Conservation (phyloP, 331 rosid species). For the Quercus lobata region DNA sequence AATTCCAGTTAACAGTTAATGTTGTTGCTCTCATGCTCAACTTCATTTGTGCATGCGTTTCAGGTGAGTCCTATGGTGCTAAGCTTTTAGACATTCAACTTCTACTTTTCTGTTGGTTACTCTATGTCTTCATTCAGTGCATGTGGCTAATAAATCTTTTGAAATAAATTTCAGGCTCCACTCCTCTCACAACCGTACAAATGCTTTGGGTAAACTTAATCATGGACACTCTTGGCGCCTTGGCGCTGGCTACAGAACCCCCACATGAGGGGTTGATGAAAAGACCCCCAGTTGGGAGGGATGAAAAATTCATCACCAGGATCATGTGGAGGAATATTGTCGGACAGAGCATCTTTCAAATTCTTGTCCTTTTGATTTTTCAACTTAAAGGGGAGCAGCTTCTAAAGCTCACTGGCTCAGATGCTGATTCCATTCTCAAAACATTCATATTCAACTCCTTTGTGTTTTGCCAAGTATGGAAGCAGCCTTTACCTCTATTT, state of each 20-base stretch:
- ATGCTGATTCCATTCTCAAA: slow-evolving; percentile 39
- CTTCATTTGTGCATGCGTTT: slow-evolving; percentile 69
- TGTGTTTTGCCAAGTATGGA: slow-evolving; percentile 85
- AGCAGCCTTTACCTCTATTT: not conserved
- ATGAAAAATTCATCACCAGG: slow-evolving; percentile 56
- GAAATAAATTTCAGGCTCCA: slow-evolving; percentile 51
- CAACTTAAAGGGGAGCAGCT: slow-evolving; percentile 49
- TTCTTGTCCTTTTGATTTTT: slow-evolving; percentile 57
- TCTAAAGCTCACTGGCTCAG: slow-evolving; percentile 45
- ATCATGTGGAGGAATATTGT: slow-evolving; percentile 88
- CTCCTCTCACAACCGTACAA: slow-evolving; percentile 94
- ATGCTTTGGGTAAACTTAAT: slow-evolving; percentile 99
- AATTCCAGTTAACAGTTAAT: slow-evolving; percentile 89
- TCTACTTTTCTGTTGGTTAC: not conserved
- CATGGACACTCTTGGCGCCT: slow-evolving; percentile 93
- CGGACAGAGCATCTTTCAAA: slow-evolving; percentile 81
- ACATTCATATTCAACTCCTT: slow-evolving; percentile 85
- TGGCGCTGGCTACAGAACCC: slow-evolving; percentile 92
- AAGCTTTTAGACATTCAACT: not conserved
- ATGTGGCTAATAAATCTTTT: not conserved
- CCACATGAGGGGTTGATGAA: slow-evolving; percentile 77
- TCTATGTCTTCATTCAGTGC: not conserved
- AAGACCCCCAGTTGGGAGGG: slow-evolving; percentile 74
- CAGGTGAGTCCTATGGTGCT: slow-evolving; percentile 36
- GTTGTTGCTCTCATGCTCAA: slow-evolving; percentile 92